These are phyloP conservation scores for Rhytidiadelphus loreus DNA, from an alignment of 225 moss, liverwort and hornwort genomes.

Conservation along the genomic window DNA sequence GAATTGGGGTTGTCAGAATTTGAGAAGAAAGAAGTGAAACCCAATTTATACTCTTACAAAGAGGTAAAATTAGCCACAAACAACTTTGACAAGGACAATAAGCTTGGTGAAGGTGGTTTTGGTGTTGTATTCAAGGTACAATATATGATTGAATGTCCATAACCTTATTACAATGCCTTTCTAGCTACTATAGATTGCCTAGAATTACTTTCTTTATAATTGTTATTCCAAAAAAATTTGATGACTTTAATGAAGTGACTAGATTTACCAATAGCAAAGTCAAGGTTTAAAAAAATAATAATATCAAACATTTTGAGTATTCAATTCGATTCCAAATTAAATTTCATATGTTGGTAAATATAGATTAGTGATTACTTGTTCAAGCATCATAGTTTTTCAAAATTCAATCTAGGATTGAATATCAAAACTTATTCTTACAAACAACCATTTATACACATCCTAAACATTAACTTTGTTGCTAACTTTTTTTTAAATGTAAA, in stretches of 20 bases:
- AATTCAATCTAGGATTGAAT: not conserved
- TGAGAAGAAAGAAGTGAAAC: not conserved
- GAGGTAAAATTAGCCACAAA: not conserved
- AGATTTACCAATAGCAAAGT: not conserved
- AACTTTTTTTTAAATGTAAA: too few species aligned
- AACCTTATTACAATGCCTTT: not conserved
- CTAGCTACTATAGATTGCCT: too few species aligned
- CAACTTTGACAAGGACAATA: not conserved
- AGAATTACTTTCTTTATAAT: not conserved
- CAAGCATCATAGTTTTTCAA: too few species aligned
- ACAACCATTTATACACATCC: too few species aligned
- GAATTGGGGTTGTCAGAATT: not conserved
- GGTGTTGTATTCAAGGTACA: not conserved
- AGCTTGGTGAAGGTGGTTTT: not conserved
- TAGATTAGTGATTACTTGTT: too few species aligned
- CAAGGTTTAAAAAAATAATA: not conserved
- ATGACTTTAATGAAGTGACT: not conserved
- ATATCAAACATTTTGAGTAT: not conserved
- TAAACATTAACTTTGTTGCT: too few species aligned
- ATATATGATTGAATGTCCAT: not conserved
- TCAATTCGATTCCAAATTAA: not conserved
- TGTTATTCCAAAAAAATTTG: not conserved
- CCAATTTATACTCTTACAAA: not conserved
- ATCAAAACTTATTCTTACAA: too few species aligned
- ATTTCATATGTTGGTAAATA: not conserved